Conservation (phyloP, 2,329 filamentous ascomycete genomes). For the Arthrobotrys entomopaga region DNA sequence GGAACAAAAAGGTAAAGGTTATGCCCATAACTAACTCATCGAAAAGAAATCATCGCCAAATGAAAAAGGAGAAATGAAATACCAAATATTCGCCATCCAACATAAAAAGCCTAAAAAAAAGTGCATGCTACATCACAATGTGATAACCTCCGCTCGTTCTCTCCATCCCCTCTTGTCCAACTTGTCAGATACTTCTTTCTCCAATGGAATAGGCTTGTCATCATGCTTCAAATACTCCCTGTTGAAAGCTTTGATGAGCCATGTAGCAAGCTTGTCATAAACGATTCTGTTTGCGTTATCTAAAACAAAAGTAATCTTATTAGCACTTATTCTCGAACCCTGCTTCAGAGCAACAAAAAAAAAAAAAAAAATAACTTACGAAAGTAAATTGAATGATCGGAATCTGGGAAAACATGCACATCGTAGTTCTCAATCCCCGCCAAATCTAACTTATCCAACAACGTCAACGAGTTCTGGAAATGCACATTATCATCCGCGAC, state of each 20-base stretch:
- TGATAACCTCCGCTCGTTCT: conserved; percentile 16
- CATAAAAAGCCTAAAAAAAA: neutral
- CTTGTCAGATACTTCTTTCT: conserved; percentile 39
- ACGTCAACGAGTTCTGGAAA: conserved; percentile 87
- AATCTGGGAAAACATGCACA: conserved; percentile 95
- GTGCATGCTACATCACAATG: conserved; percentile 3
- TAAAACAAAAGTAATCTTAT: conserved; percentile 14
- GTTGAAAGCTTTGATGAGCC: conserved; percentile 97
- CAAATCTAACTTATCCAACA: conserved; percentile 87
- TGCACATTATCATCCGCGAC: conserved; percentile 98
- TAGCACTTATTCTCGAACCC: neutral
- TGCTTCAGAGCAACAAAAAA: neutral
- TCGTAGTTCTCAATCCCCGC: conserved; percentile 90
- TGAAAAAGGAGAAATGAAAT: conserved; percentile 5
- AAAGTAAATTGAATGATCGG: conserved; percentile 93
- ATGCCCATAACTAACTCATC: neutral
- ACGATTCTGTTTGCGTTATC: conserved; percentile 89
- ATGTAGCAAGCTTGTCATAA: conserved; percentile 83
- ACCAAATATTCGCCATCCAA: neutral
- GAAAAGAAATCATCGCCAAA: conserved; percentile 8
- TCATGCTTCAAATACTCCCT: conserved; percentile 78
- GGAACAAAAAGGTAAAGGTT: neutral
- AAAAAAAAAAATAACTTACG: conserved; percentile 61
- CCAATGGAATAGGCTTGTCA: conserved; percentile 64
- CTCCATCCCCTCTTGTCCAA: conserved; percentile 35